Evolutionary conservation across 176 grass and related monocot genomes (phyloP).

Genomic region (Thinopyrum elongatum): DNA sequence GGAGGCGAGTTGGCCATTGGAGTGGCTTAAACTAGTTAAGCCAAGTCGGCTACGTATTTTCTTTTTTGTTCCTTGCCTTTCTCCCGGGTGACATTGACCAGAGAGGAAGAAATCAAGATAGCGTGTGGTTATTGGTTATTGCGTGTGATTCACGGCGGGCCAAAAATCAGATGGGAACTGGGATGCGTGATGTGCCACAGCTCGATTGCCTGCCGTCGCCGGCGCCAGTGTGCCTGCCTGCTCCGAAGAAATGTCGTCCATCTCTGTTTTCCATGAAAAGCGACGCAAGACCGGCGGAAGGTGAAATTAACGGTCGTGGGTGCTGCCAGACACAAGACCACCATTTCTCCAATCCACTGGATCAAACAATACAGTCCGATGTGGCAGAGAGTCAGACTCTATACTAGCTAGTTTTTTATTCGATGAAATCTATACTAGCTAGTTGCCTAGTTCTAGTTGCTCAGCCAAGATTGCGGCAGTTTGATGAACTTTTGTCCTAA

Average conservation of each 20-base stretch:
- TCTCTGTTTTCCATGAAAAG: not conserved
- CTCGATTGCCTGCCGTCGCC: not conserved
- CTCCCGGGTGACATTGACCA: conserved; percentile 20
- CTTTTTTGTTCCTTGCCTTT: not conserved
- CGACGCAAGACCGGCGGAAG: not conserved
- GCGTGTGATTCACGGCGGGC: conserved; percentile 26
- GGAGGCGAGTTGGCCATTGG: conserved; percentile 2
- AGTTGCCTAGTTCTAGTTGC: no score
- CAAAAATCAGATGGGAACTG: conserved; percentile 12
- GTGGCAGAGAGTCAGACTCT: conserved; percentile 19
- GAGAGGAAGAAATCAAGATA: not conserved
- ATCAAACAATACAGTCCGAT: not conserved
- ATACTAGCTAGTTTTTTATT: no score
- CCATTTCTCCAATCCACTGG: not conserved
- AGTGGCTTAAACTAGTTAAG: not conserved
- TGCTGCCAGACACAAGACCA: not conserved
- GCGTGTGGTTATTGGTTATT: not conserved
- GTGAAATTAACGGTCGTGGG: not conserved
- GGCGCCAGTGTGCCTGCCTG: not conserved
- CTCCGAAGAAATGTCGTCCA: not conserved
- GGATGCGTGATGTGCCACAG: not conserved
- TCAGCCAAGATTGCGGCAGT: not conserved
- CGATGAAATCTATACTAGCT: no score
- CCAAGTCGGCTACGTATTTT: not conserved
- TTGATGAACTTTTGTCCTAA: not conserved